These are phyloP conservation scores for Annona cherimola DNA, from an alignment of 164 flowering plant species.

Conservation along the genomic window DNA sequence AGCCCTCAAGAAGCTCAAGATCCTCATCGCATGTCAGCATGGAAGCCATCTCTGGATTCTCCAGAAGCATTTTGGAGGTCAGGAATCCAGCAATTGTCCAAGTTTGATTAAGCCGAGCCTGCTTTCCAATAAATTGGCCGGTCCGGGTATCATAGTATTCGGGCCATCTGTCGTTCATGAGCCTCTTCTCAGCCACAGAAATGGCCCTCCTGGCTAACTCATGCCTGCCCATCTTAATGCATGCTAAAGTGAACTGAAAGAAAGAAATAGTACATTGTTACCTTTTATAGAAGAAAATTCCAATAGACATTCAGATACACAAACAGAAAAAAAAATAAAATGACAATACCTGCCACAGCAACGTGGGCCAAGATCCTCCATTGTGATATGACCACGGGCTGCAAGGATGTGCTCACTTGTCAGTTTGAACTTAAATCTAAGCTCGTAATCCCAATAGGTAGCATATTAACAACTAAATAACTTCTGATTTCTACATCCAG, in stretches of 20 bases:
- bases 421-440: background rate
- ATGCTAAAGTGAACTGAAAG: slow-evolving; percentile 65
- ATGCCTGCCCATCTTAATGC: slow-evolving; percentile 65
- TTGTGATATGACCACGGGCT: slow-evolving; percentile 97
- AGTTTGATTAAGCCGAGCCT: slow-evolving; percentile 60
- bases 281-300: background rate
- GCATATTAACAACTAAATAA: no score
- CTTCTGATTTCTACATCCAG: no score
- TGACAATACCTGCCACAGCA: slow-evolving; percentile 79
- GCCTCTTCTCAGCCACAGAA: slow-evolving; percentile 50
- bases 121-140: slow-evolving; percentile 67
- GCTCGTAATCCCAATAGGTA: background rate
- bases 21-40: slow-evolving; percentile 18
- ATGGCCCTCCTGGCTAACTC: slow-evolving; percentile 56
- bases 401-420: slow-evolving; percentile 18
- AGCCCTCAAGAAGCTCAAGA: slow-evolving; percentile 17
- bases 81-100: slow-evolving; percentile 84
- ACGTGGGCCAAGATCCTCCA: slow-evolving; percentile 96
- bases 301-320: background rate
- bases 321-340: background rate
- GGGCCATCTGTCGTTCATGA: slow-evolving; percentile 55
- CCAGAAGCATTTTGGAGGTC: slow-evolving; percentile 63
- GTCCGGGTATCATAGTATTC: slow-evolving; percentile 64
- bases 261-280: background rate
- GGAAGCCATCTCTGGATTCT: slow-evolving; percentile 16